Evolutionary conservation across 768 basidiomycete genomes (phyloP).

Genomic region (Boletus barrowsii): DNA sequence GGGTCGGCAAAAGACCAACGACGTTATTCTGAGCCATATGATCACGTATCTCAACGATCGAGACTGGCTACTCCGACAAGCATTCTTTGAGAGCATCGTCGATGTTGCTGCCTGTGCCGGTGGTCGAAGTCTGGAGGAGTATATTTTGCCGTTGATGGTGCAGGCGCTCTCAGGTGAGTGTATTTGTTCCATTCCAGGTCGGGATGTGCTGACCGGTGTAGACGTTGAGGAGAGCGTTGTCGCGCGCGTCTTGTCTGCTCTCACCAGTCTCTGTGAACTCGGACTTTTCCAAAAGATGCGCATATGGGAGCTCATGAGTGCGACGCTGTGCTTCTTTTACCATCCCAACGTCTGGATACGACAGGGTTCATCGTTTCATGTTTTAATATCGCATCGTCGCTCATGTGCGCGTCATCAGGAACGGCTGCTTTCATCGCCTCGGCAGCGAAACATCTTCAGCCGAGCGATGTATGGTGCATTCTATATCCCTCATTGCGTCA

Average conservation of each 20-base stretch:
- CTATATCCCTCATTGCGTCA: constrained; percentile 88
- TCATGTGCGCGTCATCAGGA: constrained; percentile 42
- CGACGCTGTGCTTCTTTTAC: constrained; percentile 83
- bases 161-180: constrained; percentile 86
- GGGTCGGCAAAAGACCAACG: constrained; percentile 89
- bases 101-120: constrained; percentile 95
- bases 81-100: constrained; percentile 94
- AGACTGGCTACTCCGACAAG: constrained; percentile 87
- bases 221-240: constrained; percentile 96
- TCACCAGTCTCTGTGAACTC: constrained; percentile 87
- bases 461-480: constrained; percentile 95
- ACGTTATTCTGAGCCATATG: constrained; percentile 88
- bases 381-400: background rate
- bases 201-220: constrained; percentile 30
- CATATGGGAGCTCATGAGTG: constrained; percentile 96
- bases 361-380: constrained; percentile 56
- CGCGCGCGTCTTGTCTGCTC: constrained; percentile 80
- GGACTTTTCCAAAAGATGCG: constrained; percentile 90
- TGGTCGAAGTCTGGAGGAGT: constrained; percentile 88
- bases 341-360: constrained; percentile 97
- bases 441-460: constrained; percentile 75
- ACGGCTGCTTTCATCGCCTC: constrained; percentile 87
- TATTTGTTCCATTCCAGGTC: background rate
- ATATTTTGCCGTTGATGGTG: constrained; percentile 94
- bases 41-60: constrained; percentile 83